Percentiles rank a stretch among this genome's conserved stretches.
These are phyloP conservation scores for Ceratocystis cubensis DNA, from an alignment of 2,329 filamentous ascomycete species.

Conservation along the genomic window DNA sequence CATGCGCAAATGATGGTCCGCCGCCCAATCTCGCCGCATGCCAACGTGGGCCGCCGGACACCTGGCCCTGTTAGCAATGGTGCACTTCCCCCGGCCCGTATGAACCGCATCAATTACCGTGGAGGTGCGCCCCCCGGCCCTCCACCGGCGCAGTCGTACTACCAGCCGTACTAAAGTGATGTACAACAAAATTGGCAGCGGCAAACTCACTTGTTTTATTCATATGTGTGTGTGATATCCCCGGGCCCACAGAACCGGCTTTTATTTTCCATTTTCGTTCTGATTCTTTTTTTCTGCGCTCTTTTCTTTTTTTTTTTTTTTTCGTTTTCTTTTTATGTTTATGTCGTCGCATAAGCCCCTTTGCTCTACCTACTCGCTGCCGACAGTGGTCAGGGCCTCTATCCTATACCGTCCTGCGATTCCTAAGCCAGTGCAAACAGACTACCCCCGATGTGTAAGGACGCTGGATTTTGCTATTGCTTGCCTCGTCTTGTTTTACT, in stretches of 20 bases:
- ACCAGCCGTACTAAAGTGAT: constrained; percentile 5
- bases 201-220: neutral
- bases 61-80: constrained; percentile 11
- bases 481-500: no score
- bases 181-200: neutral
- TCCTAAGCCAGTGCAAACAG: no score
- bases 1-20: constrained; percentile 27
- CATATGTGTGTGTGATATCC: constrained; percentile 3
- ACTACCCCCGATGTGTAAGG: no score
- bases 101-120: constrained; percentile 6
- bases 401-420: no score
- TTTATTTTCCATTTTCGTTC: constrained; percentile 11
- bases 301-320: neutral
- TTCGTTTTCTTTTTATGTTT: neutral
- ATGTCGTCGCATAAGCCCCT: no score
- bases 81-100: neutral
- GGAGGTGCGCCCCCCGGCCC: neutral
- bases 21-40: constrained; percentile 30
- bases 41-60: constrained; percentile 17
- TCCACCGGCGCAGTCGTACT: neutral
- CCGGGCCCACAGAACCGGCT: constrained; percentile 12
- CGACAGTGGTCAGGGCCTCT: no score
- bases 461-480: no score
- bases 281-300: constrained; percentile 1
- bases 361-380: no score